Base-by-base conservation (phyloP, 2,329 filamentous ascomycete genomes). In the Verticillium nonalfalfae region DNA sequence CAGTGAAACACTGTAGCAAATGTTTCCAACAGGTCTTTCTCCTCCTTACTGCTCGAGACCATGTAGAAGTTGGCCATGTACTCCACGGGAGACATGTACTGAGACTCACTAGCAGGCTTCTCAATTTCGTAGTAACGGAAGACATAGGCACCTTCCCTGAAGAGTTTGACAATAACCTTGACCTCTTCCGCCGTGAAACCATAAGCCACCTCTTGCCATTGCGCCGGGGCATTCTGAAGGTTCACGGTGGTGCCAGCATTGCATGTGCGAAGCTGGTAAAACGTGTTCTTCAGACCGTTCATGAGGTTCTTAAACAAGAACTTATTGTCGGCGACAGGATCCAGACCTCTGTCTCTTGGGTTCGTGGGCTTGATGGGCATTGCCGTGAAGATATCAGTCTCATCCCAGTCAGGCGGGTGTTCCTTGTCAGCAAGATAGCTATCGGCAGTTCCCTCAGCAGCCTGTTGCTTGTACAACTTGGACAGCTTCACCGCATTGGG, bases 1-100 rank as follows among this genome's bases (percentile, higher is more conserved):
- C 94, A 96, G 73, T 99, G 95, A 72, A 99, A 99, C 34, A 99
- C 93, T 0, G 95, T 98, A 2, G 94, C 95, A 73, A 99, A 99
- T 2, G 92, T 96, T 78, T 99, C 96, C 7, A 99, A 82, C 9
- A 99, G 82, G 60, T 99, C 95, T 73, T 99, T 99, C 75, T 99
- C 96, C 72, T 99, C 96, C 69, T 96, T 96, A 64, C 87, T 90
- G 73, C 92, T 96, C 0, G 93, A 94, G 52, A 95, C 88, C 85
- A 97, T 96, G 73, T 96, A 96, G 69, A 96, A 91, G 68, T 95
- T 97, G 18, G 92, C 91, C 82, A 97, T 91, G 69, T 95, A 92
- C 72, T 98, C 94, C 55, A 95, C 90, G 0, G 93, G 90, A 0
- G 92, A 93, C 59, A 89, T 84, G 69, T 91, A 90, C 62, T 88